Evolutionary conservation across 768 basidiomycete species (phyloP), one percentile per base, ranked within the genome.

Genomic region (Lactifluus rugatus): DNA sequence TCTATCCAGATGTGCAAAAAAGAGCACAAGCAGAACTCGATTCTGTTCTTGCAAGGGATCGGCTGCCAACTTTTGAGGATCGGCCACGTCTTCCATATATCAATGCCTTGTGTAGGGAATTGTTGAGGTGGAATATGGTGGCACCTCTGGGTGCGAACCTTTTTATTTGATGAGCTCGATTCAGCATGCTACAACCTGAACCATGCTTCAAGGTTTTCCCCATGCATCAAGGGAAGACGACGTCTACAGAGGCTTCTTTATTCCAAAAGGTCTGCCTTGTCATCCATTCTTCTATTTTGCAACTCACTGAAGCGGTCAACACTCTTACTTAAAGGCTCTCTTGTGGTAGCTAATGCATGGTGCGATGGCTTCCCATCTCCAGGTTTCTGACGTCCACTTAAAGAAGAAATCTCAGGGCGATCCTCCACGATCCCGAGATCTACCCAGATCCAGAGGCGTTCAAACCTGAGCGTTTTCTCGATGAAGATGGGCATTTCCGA

Each of bases 1-100:
- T 51, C 11, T 32, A 61, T 37, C 56, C 60, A 13, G 56, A 61
- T 9, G 45, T 52, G 21, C 60, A 61, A 37, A 52, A 25, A 19
- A 39, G 39, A 2, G 60, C 60, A 17, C 60, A 61, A 11, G 57
- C 50, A 14, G 57, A 62, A 39, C 31, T 62, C 3, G 61, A 62
- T 53, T 17, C n/a, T 19, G 48, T 62, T 16, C 14, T 54, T 1
- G 42, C 41, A 31, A 42, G 57, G 26, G 37, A 52, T 10, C 42
- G 61, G 11, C 53, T 62, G 2, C 61, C 61, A n/a, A 45, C 5
- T 1, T 44, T 58, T 1, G 61, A 62, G 4, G 61, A 62, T 23
- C 42, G 41, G 21, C 19, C 47, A 5, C 25, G 39, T 9, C 42
- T 62, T 23, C 61, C 61, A 1, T 62, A 58, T 14, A 39, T 59